These are phyloP conservation scores for Scedosporium minutisporum DNA, from an alignment of 2,329 filamentous ascomycete species.

Conservation along the genomic window DNA sequence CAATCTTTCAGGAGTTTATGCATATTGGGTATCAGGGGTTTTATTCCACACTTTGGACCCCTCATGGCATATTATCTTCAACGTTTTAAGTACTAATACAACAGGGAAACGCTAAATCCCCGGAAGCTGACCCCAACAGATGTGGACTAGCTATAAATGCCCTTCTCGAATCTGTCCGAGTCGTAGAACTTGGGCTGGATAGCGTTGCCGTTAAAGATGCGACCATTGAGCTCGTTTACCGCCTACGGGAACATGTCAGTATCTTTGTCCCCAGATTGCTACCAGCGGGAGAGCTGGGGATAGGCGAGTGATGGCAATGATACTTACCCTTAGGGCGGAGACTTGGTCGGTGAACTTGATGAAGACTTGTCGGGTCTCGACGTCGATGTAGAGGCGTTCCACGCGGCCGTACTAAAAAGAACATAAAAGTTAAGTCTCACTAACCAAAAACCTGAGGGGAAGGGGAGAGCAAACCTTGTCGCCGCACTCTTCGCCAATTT, in stretches of 20 bases:
- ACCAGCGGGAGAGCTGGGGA: background rate
- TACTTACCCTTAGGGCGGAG: constrained; percentile 69
- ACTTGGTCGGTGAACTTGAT: constrained; percentile 85
- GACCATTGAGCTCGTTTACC: constrained; percentile 79
- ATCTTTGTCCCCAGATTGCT: constrained; percentile 9
- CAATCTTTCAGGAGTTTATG: too few relatives aligned
- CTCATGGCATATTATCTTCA: too few relatives aligned
- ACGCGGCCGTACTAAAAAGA: constrained; percentile 63
- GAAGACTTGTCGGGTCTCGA: constrained; percentile 61
- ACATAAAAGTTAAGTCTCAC: constrained; percentile 1
- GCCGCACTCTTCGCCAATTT: constrained; percentile 89
- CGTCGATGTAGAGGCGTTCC: constrained; percentile 67
- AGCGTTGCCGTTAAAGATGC: constrained; percentile 77
- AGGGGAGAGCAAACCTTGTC: constrained; percentile 47
- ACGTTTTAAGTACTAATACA: too few relatives aligned
- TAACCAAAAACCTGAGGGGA: background rate
- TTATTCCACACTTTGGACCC: too few relatives aligned
- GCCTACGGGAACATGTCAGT: constrained; percentile 41
- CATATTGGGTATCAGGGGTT: too few relatives aligned
- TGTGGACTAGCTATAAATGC: constrained; percentile 36
- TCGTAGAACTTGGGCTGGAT: constrained; percentile 80
- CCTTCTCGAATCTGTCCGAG: constrained; percentile 68
- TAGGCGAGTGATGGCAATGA: background rate
- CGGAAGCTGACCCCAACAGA: background rate
- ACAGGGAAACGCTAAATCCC: background rate